Conservation (phyloP, 495 filamentous ascomycete genomes). For the Aspergillus carlsbadensis region DNA sequence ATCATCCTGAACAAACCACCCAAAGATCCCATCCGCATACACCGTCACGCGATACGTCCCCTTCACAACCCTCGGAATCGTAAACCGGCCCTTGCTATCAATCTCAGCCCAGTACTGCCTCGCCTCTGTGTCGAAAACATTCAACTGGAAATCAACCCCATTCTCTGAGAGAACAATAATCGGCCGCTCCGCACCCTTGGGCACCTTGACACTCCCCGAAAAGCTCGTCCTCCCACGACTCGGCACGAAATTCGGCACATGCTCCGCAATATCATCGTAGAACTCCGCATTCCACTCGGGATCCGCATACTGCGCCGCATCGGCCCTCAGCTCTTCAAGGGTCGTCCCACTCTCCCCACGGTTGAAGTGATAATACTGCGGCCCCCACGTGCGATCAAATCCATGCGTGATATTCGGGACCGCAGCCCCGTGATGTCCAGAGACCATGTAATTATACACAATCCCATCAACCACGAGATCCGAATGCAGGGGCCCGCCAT, state of each 20-base stretch:
- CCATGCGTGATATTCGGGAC: conserved; percentile 57
- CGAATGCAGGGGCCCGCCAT: conserved; percentile 54
- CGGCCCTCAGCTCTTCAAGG: conserved; percentile 41
- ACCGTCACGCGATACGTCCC: conserved; percentile 57
- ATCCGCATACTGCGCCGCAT: conserved; percentile 44
- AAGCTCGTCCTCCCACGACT: conserved; percentile 35
- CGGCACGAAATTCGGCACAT: conserved; percentile 52
- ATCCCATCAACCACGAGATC: conserved; percentile 58
- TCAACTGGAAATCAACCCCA: conserved; percentile 55
- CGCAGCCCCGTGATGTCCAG: conserved; percentile 54
- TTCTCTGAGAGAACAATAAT: conserved; percentile 53
- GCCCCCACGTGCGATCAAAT: conserved; percentile 56
- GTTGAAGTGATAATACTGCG: conserved; percentile 58
- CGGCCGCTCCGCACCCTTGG: conserved; percentile 39
- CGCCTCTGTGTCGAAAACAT: conserved; percentile 43
- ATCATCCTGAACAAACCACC: conserved; percentile 46
- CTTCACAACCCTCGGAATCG: conserved; percentile 47
- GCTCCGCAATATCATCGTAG: conserved; percentile 54
- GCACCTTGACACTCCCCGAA: conserved; percentile 43
- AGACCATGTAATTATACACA: conserved; percentile 52
- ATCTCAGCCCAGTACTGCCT: conserved; percentile 60
- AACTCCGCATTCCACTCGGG: conserved; percentile 52
- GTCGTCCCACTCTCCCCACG: conserved; percentile 39
- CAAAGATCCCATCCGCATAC: conserved; percentile 57
- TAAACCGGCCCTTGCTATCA: conserved; percentile 37